Evolutionary conservation across 2,329 filamentous ascomycete genomes (phyloP).

Genomic region (Alternaria incomplexa): DNA sequence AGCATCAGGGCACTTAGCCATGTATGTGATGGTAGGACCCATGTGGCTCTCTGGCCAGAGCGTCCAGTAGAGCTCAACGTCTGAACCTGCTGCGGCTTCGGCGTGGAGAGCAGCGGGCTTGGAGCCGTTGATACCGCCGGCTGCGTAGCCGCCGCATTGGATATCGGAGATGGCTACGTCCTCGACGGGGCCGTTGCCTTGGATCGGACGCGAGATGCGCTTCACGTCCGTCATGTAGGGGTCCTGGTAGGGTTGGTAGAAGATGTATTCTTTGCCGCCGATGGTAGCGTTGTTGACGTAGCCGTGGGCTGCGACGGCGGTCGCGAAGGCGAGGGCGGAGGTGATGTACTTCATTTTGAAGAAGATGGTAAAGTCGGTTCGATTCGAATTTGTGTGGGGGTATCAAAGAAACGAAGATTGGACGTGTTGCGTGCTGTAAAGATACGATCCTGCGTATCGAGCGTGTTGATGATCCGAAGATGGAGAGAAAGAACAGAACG

Average conservation of each 20-base stretch:
- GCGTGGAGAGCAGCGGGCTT: conserved; percentile 62
- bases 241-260: conserved; percentile 46
- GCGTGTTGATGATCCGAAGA: not conserved
- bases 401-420: conserved; percentile 4
- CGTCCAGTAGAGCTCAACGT: conserved; percentile 63
- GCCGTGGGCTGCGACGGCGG: conserved; percentile 42
- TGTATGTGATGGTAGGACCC: conserved; percentile 65
- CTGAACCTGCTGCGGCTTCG: conserved; percentile 59
- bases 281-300: conserved; percentile 47
- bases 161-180: conserved; percentile 61
- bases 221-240: conserved; percentile 43
- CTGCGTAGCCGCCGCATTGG: conserved; percentile 63
- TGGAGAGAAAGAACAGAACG: conserved; percentile 9
- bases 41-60: conserved; percentile 57
- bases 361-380: not conserved
- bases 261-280: conserved; percentile 36
- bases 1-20: conserved; percentile 63
- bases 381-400: not conserved
- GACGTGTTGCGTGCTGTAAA: not conserved
- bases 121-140: conserved; percentile 58
- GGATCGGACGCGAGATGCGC: conserved; percentile 64
- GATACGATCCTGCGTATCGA: conserved; percentile 14
- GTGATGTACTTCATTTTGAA: conserved; percentile 42
- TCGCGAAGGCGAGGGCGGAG: conserved; percentile 34
- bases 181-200: conserved; percentile 65